phyloP scores from a whole-genome alignment of 2,329 filamentous ascomycete genomes.

The Pseudogymnoascus sp. region DNA sequence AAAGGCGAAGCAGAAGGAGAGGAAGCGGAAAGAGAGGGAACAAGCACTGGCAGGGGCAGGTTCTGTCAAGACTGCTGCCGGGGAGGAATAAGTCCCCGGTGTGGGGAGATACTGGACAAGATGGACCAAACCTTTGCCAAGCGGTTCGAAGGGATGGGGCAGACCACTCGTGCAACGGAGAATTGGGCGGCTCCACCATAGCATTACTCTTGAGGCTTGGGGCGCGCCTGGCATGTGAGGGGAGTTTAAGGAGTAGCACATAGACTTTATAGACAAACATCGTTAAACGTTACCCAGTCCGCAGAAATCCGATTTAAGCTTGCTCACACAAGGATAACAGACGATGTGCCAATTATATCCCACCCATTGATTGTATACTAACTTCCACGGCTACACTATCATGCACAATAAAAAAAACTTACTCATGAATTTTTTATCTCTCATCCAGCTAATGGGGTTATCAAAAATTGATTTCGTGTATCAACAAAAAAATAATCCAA shows the following conservation, averaged over 20 bases:
- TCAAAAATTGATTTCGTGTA: slow-evolving; percentile 4
- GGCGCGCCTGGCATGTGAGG: background rate
- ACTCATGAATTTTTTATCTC: background rate
- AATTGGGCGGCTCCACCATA: background rate
- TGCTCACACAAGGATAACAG: background rate
- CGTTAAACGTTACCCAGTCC: background rate
- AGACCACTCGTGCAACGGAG: background rate
- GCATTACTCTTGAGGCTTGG: background rate
- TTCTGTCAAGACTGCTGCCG: background rate
- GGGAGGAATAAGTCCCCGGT: background rate
- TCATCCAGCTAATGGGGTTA: background rate
- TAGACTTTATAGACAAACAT: background rate
- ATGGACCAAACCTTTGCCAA: background rate
- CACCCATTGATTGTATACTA: slow-evolving; percentile 15
- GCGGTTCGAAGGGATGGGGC: background rate
- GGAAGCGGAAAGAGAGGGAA: slow-evolving; percentile 23
- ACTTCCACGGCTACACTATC: slow-evolving; percentile 14
- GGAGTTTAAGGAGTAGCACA: background rate
- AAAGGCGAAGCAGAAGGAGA: slow-evolving; percentile 28
- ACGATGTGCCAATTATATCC: slow-evolving; percentile 13
- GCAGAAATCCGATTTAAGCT: background rate
- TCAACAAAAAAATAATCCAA: background rate
- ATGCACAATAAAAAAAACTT: background rate
- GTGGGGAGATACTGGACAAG: background rate
- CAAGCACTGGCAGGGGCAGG: background rate